Evolutionary conservation across 768 basidiomycete species (phyloP).

Genomic region (Hygrocybe coccinea): DNA sequence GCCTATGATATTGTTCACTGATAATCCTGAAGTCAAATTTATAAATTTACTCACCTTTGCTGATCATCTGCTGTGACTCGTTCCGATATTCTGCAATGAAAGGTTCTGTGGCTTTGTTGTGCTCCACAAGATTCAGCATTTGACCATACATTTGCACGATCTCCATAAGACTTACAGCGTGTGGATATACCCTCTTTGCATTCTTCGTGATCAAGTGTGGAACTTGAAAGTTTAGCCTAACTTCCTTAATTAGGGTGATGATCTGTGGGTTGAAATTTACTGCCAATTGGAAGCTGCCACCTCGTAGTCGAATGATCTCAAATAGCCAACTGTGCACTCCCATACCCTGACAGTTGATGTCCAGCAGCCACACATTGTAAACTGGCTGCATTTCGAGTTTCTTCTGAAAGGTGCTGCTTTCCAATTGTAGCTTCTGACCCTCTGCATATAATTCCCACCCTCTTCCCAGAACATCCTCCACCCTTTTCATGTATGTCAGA

Average conservation of each 20-base stretch:
- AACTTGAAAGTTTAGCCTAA: constrained; percentile 88
- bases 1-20: constrained; percentile 41
- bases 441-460: constrained; percentile 99
- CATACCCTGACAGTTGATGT: constrained; percentile 91
- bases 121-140: constrained; percentile 86
- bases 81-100: constrained; percentile 92
- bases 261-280: too few species aligned
- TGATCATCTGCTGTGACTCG: constrained; percentile 89
- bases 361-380: constrained; percentile 93
- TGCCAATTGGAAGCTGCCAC: constrained; percentile 77
- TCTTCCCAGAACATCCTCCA: constrained; percentile 96
- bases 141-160: constrained; percentile 97
- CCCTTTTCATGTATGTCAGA: constrained; percentile 95
- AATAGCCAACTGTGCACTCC: constrained; percentile 87
- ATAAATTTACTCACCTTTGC: constrained; percentile 56
- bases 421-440: constrained; percentile 93
- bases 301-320: constrained; percentile 75
- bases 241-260: constrained; percentile 98
- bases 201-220: constrained; percentile 94
- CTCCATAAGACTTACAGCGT: constrained; percentile 98
- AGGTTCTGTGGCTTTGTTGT: constrained; percentile 88
- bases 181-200: constrained; percentile 95
- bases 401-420: constrained; percentile 85
- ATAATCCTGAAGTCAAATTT: neutral
- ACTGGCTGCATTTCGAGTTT: constrained; percentile 94